Conservation (phyloP, 192 early-diverging fungal genomes). For the Phlyctochytrium planicorne region DNA sequence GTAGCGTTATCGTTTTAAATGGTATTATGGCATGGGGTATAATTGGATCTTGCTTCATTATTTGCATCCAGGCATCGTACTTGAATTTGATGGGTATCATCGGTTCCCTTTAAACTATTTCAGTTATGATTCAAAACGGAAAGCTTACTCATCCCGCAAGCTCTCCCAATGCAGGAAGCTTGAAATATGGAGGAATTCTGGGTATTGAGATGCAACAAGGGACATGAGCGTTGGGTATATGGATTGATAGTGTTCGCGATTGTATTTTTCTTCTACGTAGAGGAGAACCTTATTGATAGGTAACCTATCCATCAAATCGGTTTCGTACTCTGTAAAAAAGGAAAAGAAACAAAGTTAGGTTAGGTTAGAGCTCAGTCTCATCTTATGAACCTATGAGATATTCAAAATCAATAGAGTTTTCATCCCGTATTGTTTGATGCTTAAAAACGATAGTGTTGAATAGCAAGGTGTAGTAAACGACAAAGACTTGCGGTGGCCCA, state of each 20-base stretch:
- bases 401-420: neutral
- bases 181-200: constrained; percentile 10
- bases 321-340: constrained; percentile 13
- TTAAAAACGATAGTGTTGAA: constrained; percentile 1
- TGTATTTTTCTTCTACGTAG: constrained; percentile 17
- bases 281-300: constrained; percentile 22
- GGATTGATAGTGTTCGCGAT: constrained; percentile 10
- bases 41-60: no score
- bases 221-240: constrained; percentile 22
- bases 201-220: constrained; percentile 21
- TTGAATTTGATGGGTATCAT: no score
- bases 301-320: constrained; percentile 16
- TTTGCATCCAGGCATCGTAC: no score
- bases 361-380: neutral
- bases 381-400: neutral
- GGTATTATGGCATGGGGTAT: no score
- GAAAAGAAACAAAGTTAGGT: no score
- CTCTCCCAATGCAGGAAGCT: constrained; percentile 19
- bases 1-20: no score
- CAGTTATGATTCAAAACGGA: no score
- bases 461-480: neutral
- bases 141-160: constrained; percentile 14
- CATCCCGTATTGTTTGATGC: neutral
- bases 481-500: neutral
- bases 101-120: no score